Conservation (phyloP, 495 filamentous ascomycete species). For the Aspergillus saccharolyticus region DNA sequence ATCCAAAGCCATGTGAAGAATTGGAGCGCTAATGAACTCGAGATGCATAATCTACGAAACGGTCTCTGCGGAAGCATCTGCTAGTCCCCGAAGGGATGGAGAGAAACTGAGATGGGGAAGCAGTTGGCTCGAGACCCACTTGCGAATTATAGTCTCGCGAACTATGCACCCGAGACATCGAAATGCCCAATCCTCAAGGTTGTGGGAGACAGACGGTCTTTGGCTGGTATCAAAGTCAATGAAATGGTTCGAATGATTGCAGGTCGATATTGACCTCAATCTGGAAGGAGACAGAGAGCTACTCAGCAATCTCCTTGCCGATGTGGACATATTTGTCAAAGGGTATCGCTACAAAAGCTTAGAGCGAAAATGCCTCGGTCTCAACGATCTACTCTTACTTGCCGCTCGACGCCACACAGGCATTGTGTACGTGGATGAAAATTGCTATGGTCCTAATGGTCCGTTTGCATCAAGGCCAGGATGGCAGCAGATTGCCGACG, state of each 20-base stretch:
- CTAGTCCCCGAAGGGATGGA: conserved; percentile 27
- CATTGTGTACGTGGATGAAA: conserved; percentile 58
- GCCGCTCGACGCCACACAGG: conserved; percentile 42
- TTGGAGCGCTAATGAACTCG: conserved; percentile 31
- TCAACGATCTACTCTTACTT: conserved; percentile 43
- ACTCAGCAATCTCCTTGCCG: conserved; percentile 41
- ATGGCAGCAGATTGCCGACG: conserved; percentile 45
- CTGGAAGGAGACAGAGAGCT: conserved; percentile 36
- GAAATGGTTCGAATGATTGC: conserved; percentile 59
- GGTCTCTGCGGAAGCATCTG: conserved; percentile 34
- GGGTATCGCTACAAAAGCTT: conserved; percentile 52
- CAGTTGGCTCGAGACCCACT: no score
- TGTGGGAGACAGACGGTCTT: conserved; percentile 27
- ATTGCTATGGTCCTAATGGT: conserved; percentile 51
- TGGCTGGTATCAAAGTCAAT: conserved; percentile 57
- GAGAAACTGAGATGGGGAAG: conserved; percentile 29
- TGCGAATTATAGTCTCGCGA: conserved; percentile 19
- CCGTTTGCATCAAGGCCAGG: conserved; percentile 33
- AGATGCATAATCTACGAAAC: conserved; percentile 29
- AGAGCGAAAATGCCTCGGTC: conserved; percentile 48
- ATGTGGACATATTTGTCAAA: conserved; percentile 54
- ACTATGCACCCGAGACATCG: conserved; percentile 19
- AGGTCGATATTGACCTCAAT: conserved; percentile 45
- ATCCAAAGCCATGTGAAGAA: conserved; percentile 22
- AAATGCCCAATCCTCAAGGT: conserved; percentile 15